These are phyloP conservation scores for Dendrobium chrysotoxum DNA, from an alignment of 106 monocot genomes.

Conservation along the genomic window DNA sequence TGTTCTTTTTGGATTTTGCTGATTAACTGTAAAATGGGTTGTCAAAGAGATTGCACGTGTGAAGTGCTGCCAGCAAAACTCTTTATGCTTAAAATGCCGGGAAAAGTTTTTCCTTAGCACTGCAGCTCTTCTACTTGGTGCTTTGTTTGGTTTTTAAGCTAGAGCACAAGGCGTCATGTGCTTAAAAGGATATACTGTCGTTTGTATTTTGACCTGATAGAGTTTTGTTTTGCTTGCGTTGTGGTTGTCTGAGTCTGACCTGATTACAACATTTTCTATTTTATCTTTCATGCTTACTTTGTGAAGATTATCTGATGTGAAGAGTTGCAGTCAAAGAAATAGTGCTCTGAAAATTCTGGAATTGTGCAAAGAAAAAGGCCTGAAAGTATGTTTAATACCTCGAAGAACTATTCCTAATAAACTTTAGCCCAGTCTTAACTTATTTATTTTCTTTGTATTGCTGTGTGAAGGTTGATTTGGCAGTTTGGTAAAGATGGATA, in stretches of 20 bases:
- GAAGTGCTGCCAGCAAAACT: too few relatives aligned
- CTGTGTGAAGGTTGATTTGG: slow-evolving; percentile 2
- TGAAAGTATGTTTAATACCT: neutral
- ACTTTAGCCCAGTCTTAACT: neutral
- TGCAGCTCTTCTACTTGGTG: too few relatives aligned
- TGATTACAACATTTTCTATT: neutral
- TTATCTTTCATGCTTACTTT: neutral
- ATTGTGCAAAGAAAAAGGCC: neutral
- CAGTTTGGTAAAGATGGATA: neutral
- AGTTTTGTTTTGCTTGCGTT: neutral
- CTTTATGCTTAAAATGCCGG: too few relatives aligned
- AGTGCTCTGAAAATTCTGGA: neutral
- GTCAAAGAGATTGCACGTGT: too few relatives aligned
- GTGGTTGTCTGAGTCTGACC: neutral
- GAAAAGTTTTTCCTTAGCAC: too few relatives aligned
- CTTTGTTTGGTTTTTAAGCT: too few relatives aligned
- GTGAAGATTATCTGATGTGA: neutral
- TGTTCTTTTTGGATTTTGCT: too few relatives aligned
- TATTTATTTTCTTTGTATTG: neutral
- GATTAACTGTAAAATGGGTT: too few relatives aligned
- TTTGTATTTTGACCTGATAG: neutral
- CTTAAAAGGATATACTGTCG: too few relatives aligned
- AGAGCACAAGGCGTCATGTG: too few relatives aligned
- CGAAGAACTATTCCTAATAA: neutral
- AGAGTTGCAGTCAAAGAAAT: neutral